Base-by-base conservation (phyloP, 345 rosid genomes). In the Kandelia obovata region DNA sequence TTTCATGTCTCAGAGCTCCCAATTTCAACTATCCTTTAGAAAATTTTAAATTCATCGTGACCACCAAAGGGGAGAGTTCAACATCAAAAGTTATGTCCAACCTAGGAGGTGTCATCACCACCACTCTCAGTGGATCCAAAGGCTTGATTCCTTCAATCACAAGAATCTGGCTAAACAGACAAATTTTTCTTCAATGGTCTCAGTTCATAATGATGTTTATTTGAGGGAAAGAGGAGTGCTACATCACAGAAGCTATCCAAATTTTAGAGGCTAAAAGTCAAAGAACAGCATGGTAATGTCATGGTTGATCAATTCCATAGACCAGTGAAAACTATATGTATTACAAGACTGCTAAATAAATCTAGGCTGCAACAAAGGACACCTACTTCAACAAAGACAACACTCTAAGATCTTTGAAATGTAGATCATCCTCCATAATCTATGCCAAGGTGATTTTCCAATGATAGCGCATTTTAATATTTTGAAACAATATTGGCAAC, bases 291-390 rank as follows among this genome's bases (percentile, higher is more conserved):
- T 53, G 58, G 25, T 53, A 20, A 53, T 21, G 5, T 53, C 58
- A n/a, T 53, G 26, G 25, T 53, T 53, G 58, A 53, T 53, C 26
- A 53, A 53, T 53, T 53, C 58, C 10, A 53, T 53, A 53, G 58
- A 53, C 10, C 6, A 27, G 26, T 7, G 9, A 53, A 10, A 53
- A 53, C 19, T 53, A n/a, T 20, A 32, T 37, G 11, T 37, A 9
- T 37, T 37, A 37, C 2, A 37, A 8, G 43, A 37, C 3, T 37
- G 43, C 43, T 37, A 37, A 37, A 37, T 0, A 37, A 37, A 37
- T 8, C 11, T 37, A 1, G 37, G 35, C 6, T 32, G 6, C 6
- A 5, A 7, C 35, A 32, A 1, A 32, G 35, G 35, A 32, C 5
- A 32, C 35, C 35, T 5, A 32, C 35, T 32, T 5, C 35, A 5